Base-by-base conservation (phyloP, 1,139 yeast species). In the Hemisphaericaspora lyxosophila region DNA sequence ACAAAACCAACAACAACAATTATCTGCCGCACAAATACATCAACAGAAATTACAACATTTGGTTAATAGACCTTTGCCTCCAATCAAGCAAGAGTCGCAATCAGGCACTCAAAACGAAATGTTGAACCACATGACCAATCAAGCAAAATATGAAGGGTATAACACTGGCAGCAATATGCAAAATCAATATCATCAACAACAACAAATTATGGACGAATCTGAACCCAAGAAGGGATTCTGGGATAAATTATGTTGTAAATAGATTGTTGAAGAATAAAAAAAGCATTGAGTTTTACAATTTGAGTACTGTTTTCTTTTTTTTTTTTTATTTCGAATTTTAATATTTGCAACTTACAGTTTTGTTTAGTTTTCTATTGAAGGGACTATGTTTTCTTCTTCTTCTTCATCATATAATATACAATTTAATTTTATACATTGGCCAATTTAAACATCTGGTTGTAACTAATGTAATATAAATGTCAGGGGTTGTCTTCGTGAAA, bases 31-130 rank as follows among this genome's bases (percentile, higher is more conserved):
- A 31, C 75, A 70, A 55, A 67, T 70, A 42, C 75, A 70, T 51
- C 76, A 70, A 57, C 77, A 70, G 49, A 70, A 71, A 54, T 68
- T 71, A 56, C 77, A 71, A 52, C 75, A 70, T 48, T 68, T 71
- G 60, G 75, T 71, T 42, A 71, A 71, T 55, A 59, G 77, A 49
- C 77, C 77, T 12, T 67, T 71, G 51, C 77, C 77, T 32, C 76
- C 77, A 9, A 71, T 71, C 44, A 70, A 70, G 49, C 76, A 70
- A 53, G 77, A 70, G 44, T 50, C 63, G 13, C 64, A 57, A 37
- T 33, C 38, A 4, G 43, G 35, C 8, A 26, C 18, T n/a, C 42
- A 36, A 17, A 33, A 39, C 13, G 49, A 46, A 15, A 35, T 48
- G 24, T 39, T 44, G 38, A 42, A 43, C 18, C 40, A 41, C 27